Conservation (phyloP, 768 basidiomycete species). For the Podaxis rugospora region DNA sequence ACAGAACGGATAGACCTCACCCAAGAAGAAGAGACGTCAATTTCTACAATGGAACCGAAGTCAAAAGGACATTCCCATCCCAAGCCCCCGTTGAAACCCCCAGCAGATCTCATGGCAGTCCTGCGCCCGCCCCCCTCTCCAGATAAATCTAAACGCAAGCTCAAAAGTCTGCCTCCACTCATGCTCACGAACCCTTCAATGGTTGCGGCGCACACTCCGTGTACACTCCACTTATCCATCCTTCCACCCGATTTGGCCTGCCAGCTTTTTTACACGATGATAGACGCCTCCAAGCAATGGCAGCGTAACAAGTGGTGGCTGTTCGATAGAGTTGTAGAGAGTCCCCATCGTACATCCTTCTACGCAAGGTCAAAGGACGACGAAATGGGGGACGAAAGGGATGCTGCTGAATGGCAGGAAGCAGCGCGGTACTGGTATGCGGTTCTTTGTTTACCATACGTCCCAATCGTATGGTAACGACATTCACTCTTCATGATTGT, state of each 20-base stretch:
- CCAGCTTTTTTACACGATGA: constrained; percentile 68
- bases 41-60: neutral
- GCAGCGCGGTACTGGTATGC: constrained; percentile 72
- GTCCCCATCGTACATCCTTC: constrained; percentile 80
- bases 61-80: constrained; percentile 8
- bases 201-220: constrained; percentile 68
- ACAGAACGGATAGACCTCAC: constrained; percentile 14
- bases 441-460: neutral
- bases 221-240: constrained; percentile 65
- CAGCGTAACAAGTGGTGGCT: constrained; percentile 80
- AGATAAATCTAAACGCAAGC: constrained; percentile 19
- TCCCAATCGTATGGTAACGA: neutral
- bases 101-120: constrained; percentile 50
- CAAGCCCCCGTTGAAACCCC: constrained; percentile 23
- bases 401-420: constrained; percentile 46
- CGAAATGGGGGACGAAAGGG: constrained; percentile 21
- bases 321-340: constrained; percentile 77
- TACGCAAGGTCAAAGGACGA: constrained; percentile 51
- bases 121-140: constrained; percentile 45
- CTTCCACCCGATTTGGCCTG: constrained; percentile 76
- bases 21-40: constrained; percentile 11
- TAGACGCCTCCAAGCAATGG: constrained; percentile 59
- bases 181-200: constrained; percentile 57
- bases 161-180: constrained; percentile 51
- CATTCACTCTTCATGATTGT: neutral